phyloP scores from a whole-genome alignment of 169 alveolate genomes.

The Eimeria acervulina region DNA sequence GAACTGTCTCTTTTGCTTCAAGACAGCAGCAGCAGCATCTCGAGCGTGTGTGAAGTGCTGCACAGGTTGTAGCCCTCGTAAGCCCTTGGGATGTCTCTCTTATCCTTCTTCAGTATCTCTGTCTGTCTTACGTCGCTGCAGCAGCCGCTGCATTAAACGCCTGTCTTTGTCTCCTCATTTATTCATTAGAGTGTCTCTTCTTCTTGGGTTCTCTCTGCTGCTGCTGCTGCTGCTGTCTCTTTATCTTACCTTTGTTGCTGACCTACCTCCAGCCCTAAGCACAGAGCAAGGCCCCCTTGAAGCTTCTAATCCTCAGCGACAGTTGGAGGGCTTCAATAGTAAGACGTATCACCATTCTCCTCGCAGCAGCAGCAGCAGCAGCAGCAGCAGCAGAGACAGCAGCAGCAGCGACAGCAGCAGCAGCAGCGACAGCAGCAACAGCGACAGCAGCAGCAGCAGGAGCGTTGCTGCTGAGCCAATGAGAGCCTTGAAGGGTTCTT shows the following conservation, averaged over 20 bases:
- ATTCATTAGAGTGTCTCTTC: not conserved
- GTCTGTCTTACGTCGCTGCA: conserved; percentile 43
- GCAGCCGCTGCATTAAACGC: not conserved
- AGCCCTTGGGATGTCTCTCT: not conserved
- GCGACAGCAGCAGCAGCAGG: conserved; percentile 35
- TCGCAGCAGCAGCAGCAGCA: not conserved
- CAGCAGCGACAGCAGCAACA: conserved; percentile 36
- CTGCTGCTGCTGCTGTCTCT: conserved; percentile 55
- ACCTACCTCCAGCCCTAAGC: not conserved
- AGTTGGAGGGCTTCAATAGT: no score
- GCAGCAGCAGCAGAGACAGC: not conserved
- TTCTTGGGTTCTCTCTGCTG: not conserved
- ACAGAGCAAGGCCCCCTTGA: not conserved
- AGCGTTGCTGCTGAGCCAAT: no score
- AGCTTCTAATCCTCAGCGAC: no score
- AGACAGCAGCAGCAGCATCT: conserved; percentile 40
- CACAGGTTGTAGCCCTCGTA: not conserved
- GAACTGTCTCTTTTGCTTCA: not conserved
- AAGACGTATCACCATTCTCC: no score
- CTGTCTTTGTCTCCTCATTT: not conserved
- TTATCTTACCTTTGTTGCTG: conserved; percentile 18
- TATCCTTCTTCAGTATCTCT: not conserved
- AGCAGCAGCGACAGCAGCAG: not conserved
- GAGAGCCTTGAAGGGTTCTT: no score
- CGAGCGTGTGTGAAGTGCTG: not conserved